Evolutionary conservation across 2,329 filamentous ascomycete genomes (phyloP).

Genomic region (Diaporthe ilicicola): DNA sequence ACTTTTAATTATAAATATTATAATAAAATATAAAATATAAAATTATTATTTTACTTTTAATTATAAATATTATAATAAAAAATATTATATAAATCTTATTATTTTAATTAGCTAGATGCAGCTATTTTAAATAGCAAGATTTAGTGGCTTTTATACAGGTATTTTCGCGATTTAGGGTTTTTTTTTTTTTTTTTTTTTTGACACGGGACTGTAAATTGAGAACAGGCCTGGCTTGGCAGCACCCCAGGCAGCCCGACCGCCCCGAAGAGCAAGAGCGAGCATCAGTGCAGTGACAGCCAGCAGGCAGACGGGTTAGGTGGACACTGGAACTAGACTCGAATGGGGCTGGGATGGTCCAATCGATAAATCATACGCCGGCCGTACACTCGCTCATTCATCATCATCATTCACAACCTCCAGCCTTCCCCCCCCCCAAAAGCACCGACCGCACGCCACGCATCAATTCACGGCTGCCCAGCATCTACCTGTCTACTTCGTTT

Average conservation of each 20-base stretch:
- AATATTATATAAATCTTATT: too few species aligned
- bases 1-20: too few species aligned
- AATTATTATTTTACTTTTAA: too few species aligned
- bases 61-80: too few species aligned
- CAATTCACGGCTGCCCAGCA: not conserved
- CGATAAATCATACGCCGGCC: not conserved
- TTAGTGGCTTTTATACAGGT: too few species aligned
- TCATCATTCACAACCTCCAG: constrained; percentile 3
- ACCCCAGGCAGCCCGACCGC: not conserved
- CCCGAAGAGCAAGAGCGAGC: not conserved
- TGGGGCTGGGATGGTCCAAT: constrained; percentile 7
- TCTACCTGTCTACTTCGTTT: not conserved
- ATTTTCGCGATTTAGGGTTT: too few species aligned
- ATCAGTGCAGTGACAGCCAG: not conserved
- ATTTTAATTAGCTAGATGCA: too few species aligned
- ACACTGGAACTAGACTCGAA: not conserved
- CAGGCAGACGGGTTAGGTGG: not conserved
- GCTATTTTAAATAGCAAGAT: too few species aligned
- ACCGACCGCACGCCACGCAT: constrained; percentile 3
- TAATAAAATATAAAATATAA: too few species aligned
- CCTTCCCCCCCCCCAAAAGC: constrained; percentile 9
- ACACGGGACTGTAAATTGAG: too few species aligned
- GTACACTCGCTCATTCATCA: not conserved
- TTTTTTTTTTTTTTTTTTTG: too few species aligned
- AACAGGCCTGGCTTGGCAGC: not conserved